Percentiles rank a stretch among this genome's conserved stretches.
Conservation (phyloP, 257 asterid species). For the Solanum verrucosum region DNA sequence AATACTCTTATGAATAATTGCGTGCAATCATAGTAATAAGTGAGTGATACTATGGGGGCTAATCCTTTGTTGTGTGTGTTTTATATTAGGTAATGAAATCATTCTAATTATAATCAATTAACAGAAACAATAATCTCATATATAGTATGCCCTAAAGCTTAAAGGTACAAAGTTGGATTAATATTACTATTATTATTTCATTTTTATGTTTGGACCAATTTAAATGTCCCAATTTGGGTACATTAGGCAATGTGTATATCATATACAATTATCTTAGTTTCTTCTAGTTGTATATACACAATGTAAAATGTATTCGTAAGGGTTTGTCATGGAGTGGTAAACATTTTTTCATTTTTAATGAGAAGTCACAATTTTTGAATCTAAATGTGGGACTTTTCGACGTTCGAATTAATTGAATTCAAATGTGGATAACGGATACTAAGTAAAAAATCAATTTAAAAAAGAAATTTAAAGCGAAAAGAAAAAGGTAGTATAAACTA, state of each 20-base stretch:
- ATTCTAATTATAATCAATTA: no score
- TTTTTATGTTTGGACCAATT: background rate
- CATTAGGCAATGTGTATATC: background rate
- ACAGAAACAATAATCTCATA: background rate
- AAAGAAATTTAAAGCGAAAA: background rate
- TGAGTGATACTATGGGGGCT: background rate
- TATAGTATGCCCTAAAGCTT: no score
- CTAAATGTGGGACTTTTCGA: background rate
- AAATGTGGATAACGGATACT: background rate
- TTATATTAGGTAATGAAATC: background rate
- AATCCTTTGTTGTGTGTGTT: no score
- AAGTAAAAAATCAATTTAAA: no score
- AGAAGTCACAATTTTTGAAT: background rate
- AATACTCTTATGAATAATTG: no score
- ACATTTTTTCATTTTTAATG: no score
- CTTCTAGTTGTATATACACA: background rate
- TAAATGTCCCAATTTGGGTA: background rate
- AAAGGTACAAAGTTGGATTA: background rate
- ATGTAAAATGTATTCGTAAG: background rate
- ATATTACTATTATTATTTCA: background rate
- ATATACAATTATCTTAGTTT: background rate
- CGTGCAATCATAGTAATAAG: no score
- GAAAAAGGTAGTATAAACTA: background rate
- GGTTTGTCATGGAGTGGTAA: no score
- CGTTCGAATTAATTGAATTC: no score